Evolutionary conservation across 2,329 filamentous ascomycete species (phyloP), one percentile per base, ranked within the genome.

Genomic region (Talaromyces sp.): DNA sequence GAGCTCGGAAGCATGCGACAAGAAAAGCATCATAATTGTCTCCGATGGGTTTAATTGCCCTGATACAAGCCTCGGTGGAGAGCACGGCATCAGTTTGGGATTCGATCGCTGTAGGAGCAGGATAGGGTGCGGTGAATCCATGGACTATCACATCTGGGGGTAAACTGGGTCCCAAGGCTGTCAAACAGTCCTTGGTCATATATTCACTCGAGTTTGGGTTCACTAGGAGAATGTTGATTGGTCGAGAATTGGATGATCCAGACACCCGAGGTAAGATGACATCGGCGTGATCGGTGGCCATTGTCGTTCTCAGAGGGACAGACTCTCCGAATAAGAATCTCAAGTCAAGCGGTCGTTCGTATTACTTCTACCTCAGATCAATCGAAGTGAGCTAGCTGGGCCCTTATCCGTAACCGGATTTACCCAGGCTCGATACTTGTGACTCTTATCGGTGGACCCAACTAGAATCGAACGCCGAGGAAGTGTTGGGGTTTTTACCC

Each of bases 1-100:
- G 92, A 0, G 89, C 86, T 63, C 90, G 94, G 78, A 91, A 98
- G 78, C 93, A 97, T 28, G 92, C 92, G 2, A 97, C 84, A 0
- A 97, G 83, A 64, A 96, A 88, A 27, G 83, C 92, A 70, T 95
- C 87, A 73, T 90, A 63, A 5, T 74, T 70, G 8, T 74, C 65
- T 1, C 77, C 74, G 14, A 82, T 74, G 1, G 78, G 77, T 54
- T 70, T 63, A 56, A 71, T 67, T 9, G 78, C 67, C 7, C 81
- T 76, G 40, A 81, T 73, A 18, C 79, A 76, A 4, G 80, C 78
- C 4, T 81, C 81, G 0, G 81, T 78, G 5, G 79, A 82, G 62
- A 84, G 77, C 47, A 83, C 74, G 53, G 76, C 79, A 68, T 85
- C 82, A 30, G 81, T 76, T 59, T 75, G 73, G 44, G 79, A 77